phyloP scores from a whole-genome alignment of 1,284 basidiomycete genomes.

The Cryptococcus sp. region DNA sequence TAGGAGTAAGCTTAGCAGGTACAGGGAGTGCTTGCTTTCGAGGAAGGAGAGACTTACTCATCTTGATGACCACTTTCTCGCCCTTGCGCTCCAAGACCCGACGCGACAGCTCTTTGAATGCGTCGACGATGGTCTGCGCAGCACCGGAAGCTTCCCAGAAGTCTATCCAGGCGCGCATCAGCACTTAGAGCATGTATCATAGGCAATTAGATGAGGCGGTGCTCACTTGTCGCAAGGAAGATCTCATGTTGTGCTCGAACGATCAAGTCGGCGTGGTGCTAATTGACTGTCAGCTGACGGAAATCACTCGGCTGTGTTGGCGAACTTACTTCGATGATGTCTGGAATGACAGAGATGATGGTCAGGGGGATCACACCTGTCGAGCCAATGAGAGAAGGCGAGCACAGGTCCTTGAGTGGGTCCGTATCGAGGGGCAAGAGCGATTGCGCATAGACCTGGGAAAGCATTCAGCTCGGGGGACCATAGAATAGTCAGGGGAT shows the following conservation, averaged over 20 bases:
- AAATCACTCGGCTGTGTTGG: neutral
- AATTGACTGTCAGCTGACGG: neutral
- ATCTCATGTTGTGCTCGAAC: conserved; percentile 34
- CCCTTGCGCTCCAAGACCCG: conserved; percentile 27
- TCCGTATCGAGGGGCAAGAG: conserved; percentile 30
- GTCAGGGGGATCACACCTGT: conserved; percentile 32
- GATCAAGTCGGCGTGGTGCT: conserved; percentile 39
- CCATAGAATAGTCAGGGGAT: neutral
- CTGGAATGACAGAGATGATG: conserved; percentile 38
- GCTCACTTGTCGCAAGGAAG: conserved; percentile 40
- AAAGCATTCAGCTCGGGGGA: neutral
- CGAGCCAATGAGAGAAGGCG: conserved; percentile 31
- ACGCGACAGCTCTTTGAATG: conserved; percentile 34
- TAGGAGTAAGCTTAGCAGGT: neutral
- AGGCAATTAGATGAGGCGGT: neutral
- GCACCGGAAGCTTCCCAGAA: conserved; percentile 39
- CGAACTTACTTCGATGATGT: conserved; percentile 30
- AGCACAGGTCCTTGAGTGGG: conserved; percentile 32
- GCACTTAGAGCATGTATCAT: neutral
- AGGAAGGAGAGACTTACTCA: conserved; percentile 25
- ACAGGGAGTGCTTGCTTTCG: neutral
- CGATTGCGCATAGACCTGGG: conserved; percentile 33
- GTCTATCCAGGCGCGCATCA: conserved; percentile 13
- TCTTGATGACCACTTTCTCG: conserved; percentile 36
- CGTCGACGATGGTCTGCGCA: conserved; percentile 30